Percentiles rank a stretch among this genome's conserved stretches.
Conservation (phyloP, 352 stramenopile genomes). For the Globisporangium spiculum region DNA sequence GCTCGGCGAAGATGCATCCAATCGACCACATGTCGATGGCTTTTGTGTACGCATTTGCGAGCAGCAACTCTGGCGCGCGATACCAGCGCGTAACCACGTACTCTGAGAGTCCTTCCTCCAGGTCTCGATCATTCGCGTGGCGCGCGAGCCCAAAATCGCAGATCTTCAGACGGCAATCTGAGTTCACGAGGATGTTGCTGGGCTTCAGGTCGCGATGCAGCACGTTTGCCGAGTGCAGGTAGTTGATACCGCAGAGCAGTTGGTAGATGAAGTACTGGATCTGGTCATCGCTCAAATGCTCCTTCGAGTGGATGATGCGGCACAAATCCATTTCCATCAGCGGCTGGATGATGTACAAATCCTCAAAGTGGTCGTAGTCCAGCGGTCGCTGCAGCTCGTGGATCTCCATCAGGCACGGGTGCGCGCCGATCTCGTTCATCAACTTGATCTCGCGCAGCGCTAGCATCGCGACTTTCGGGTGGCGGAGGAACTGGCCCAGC, state of each 20-base stretch:
- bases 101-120: slow-evolving; percentile 85
- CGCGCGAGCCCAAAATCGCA: slow-evolving; percentile 88
- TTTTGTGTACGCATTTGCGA: slow-evolving; percentile 83
- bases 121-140: slow-evolving; percentile 72
- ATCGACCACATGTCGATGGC: slow-evolving; percentile 96
- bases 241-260: slow-evolving; percentile 93
- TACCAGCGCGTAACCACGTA: slow-evolving; percentile 96
- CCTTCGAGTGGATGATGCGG: slow-evolving; percentile 84
- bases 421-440: slow-evolving; percentile 79
- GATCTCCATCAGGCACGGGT: slow-evolving; percentile 79
- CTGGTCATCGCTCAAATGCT: slow-evolving; percentile 92
- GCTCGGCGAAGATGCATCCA: slow-evolving; percentile 99
- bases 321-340: slow-evolving; percentile 98
- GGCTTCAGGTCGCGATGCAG: slow-evolving; percentile 97
- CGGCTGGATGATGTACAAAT: slow-evolving; percentile 97
- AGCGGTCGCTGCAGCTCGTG: slow-evolving; percentile 82
- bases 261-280: slow-evolving; percentile 97
- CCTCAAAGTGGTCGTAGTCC: slow-evolving; percentile 90
- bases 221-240: slow-evolving; percentile 95
- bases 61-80: slow-evolving; percentile 76
- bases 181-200: slow-evolving; percentile 96
- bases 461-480: slow-evolving; percentile 82
- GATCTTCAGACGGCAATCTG: slow-evolving; percentile 86
- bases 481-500: slow-evolving; percentile 76
- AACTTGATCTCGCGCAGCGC: slow-evolving; percentile 87